Conservation (phyloP, 495 filamentous ascomycete genomes). For the Achaetomiella virescens region DNA sequence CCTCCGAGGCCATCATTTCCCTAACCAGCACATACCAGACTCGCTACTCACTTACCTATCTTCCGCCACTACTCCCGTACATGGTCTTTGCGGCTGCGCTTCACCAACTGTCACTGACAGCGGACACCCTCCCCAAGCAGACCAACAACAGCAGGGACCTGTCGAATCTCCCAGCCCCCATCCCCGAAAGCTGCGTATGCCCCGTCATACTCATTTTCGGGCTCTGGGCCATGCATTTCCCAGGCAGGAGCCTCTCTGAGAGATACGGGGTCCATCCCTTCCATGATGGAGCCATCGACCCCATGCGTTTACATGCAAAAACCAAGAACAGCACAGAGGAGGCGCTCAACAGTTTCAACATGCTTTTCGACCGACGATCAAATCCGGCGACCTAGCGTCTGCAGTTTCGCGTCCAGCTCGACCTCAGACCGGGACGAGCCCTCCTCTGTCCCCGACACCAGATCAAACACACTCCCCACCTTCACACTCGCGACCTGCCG, state of each 20-base stretch:
- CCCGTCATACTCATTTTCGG: not conserved
- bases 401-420: conserved; percentile 1
- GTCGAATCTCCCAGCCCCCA: conserved; percentile 4
- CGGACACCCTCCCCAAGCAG: not conserved
- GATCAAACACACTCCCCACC: conserved; percentile 11
- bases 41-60: conserved; percentile 13
- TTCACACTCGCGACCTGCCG: conserved; percentile 21
- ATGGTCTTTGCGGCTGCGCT: conserved; percentile 24
- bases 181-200: not conserved
- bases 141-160: not conserved
- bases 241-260: not conserved
- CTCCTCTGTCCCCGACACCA: not conserved
- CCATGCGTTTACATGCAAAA: conserved; percentile 10
- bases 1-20: conserved; percentile 25
- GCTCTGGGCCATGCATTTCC: not conserved
- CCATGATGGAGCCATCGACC: conserved; percentile 4
- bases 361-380: not conserved
- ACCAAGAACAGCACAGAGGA: conserved; percentile 1
- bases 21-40: conserved; percentile 25
- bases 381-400: conserved; percentile 1
- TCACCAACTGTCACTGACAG: conserved; percentile 16
- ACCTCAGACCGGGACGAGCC: conserved; percentile 8
- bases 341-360: conserved; percentile 6
- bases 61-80: conserved; percentile 19
- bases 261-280: not conserved